phyloP scores from a whole-genome alignment of 768 basidiomycete species.

The Tricholoma flavovirens region DNA sequence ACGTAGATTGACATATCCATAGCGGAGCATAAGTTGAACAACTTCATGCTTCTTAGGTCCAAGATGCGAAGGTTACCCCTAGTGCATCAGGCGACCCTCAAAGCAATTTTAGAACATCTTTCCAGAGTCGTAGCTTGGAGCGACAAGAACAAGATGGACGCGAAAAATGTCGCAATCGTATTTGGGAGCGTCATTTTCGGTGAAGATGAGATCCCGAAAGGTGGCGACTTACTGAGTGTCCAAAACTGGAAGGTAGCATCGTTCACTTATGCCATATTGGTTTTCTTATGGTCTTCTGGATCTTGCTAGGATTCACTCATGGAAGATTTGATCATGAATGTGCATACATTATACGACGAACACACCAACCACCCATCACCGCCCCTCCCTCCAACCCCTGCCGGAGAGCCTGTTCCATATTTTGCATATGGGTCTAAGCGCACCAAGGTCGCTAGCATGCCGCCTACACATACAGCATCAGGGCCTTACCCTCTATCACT shows the following conservation, averaged over 20 bases:
- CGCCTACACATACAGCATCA: constrained; percentile 8
- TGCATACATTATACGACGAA: constrained; percentile 63
- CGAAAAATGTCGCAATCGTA: constrained; percentile 87
- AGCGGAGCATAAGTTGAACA: constrained; percentile 70
- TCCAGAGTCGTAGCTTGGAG: constrained; percentile 58
- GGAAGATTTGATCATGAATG: constrained; percentile 79
- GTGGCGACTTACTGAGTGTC: constrained; percentile 70
- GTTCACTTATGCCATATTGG: background rate
- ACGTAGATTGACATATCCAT: constrained; percentile 2
- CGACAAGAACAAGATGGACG: constrained; percentile 89
- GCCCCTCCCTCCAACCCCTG: constrained; percentile 68
- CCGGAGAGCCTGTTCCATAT: constrained; percentile 52
- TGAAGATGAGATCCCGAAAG: constrained; percentile 83
- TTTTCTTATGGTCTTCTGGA: background rate
- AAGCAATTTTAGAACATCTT: constrained; percentile 77
- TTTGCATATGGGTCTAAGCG: constrained; percentile 66
- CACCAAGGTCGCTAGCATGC: constrained; percentile 58
- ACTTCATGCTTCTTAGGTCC: constrained; percentile 73
- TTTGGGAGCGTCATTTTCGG: constrained; percentile 89
- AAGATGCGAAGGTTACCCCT: constrained; percentile 80
- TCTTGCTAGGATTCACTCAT: constrained; percentile 47
- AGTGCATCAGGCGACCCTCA: constrained; percentile 82
- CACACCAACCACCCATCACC: constrained; percentile 44
- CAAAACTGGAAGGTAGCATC: constrained; percentile 61
- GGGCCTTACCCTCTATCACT: constrained; percentile 19